These are phyloP conservation scores for Auxenochlorella pyrenoidosa DNA, from an alignment of 139 green algal species.

Conservation along the genomic window DNA sequence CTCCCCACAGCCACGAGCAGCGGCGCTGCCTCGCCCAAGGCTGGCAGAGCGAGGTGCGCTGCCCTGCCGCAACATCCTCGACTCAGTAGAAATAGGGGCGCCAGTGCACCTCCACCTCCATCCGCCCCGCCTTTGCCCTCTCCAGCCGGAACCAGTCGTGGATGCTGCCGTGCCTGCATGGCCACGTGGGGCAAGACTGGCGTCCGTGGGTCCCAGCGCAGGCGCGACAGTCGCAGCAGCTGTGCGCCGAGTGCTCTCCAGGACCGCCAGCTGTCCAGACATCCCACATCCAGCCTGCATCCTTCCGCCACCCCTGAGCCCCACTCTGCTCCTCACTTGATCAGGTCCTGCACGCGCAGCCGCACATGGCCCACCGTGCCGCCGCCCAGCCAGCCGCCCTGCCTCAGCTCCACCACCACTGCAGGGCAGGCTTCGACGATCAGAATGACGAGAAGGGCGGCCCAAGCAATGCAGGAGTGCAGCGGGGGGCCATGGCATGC, in stretches of 20 bases:
- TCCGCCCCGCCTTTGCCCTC: not conserved
- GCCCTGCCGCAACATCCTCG: no score
- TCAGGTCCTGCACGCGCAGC: not conserved
- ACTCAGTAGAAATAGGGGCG: constrained; percentile 19
- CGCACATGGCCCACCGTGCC: not conserved
- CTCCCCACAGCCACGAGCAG: no score
- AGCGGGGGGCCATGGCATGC: not conserved
- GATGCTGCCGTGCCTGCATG: not conserved
- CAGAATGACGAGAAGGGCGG: not conserved
- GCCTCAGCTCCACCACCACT: constrained; percentile 16
- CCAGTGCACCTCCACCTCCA: constrained; percentile 14
- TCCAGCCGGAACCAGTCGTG: not conserved
- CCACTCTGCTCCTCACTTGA: no score
- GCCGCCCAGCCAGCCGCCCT: constrained; percentile 5
- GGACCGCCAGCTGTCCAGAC: no score
- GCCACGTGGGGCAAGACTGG: not conserved
- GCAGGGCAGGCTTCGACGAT: not conserved
- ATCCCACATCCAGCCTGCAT: no score
- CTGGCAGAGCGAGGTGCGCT: no score
- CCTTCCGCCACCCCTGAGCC: no score
- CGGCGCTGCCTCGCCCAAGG: no score
- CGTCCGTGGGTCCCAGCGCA: not conserved
- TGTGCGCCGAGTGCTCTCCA: no score
- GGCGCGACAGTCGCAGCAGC: not conserved
- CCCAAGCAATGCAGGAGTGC: not conserved